Evolutionary conservation across 1,139 yeast genomes (phyloP).

Genomic region (Yamadazyma atmosphaerica): DNA sequence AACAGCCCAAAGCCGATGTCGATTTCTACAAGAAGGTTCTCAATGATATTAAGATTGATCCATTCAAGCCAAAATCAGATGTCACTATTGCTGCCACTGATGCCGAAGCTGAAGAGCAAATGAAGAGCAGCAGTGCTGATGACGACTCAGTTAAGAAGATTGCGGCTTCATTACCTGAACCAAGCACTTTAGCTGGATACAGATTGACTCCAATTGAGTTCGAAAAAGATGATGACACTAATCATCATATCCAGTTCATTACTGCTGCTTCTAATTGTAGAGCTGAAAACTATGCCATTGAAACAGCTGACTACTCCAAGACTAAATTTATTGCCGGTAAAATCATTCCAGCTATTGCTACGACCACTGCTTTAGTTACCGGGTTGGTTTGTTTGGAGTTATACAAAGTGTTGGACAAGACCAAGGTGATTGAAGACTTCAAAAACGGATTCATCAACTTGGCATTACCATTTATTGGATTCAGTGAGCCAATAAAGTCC

Average conservation of each 20-base stretch:
- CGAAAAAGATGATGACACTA: slow-evolving; percentile 96
- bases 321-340: slow-evolving; percentile 89
- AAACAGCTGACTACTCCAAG: slow-evolving; percentile 70
- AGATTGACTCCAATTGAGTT: slow-evolving; percentile 85
- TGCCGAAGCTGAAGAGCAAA: slow-evolving; percentile 81
- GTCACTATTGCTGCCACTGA: slow-evolving; percentile 86
- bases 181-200: slow-evolving; percentile 86
- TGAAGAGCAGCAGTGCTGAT: slow-evolving; percentile 50
- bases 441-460: slow-evolving; percentile 92
- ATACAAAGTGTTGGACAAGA: slow-evolving; percentile 80
- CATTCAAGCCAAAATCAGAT: slow-evolving; percentile 72
- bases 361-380: slow-evolving; percentile 95
- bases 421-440: slow-evolving; percentile 77
- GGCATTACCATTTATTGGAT: slow-evolving; percentile 95
- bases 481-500: slow-evolving; percentile 92
- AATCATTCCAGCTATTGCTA: slow-evolving; percentile 97
- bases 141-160: slow-evolving; percentile 60
- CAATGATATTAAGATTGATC: slow-evolving; percentile 39
- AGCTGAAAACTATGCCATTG: slow-evolving; percentile 88
- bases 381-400: slow-evolving; percentile 92
- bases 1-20: slow-evolving; percentile 44
- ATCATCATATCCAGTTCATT: slow-evolving; percentile 94
- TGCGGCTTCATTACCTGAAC: slow-evolving; percentile 82
- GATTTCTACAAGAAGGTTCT: slow-evolving; percentile 53
- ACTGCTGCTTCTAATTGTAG: slow-evolving; percentile 97